Evolutionary conservation across 2,329 filamentous ascomycete species (phyloP).

Genomic region (Diplocarpon rosae): DNA sequence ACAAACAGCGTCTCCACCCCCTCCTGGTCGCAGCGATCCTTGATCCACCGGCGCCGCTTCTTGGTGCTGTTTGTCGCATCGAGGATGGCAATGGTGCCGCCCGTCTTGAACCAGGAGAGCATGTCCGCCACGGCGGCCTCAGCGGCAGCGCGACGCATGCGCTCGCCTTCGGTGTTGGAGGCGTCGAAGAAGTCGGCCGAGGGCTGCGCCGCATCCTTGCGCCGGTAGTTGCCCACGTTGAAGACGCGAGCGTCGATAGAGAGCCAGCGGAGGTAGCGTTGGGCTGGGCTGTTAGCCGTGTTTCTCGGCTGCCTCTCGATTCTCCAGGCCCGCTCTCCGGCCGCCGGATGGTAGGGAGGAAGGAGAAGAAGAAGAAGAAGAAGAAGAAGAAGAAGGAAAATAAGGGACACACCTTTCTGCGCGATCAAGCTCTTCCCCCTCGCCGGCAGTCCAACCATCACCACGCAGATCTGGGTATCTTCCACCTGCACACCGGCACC

Average conservation of each 20-base stretch:
- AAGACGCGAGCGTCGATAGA: constrained; percentile 90
- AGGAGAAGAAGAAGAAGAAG: too few relatives aligned
- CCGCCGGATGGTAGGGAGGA: not conserved
- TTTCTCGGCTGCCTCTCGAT: not conserved
- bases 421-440: constrained; percentile 96
- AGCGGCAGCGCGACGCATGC: constrained; percentile 75
- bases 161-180: constrained; percentile 80
- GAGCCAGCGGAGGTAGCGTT: constrained; percentile 93
- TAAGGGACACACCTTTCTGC: constrained; percentile 70
- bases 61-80: constrained; percentile 97
- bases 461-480: constrained; percentile 92
- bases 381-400: too few relatives aligned
- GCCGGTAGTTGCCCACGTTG: constrained; percentile 94
- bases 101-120: constrained; percentile 77
- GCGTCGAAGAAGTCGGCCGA: constrained; percentile 93
- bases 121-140: constrained; percentile 90
- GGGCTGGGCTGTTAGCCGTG: constrained; percentile 41
- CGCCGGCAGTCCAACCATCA: constrained; percentile 96
- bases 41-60: constrained; percentile 78
- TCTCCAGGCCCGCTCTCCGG: not conserved
- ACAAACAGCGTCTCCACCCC: constrained; percentile 89
- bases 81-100: constrained; percentile 82
- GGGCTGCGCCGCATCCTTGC: constrained; percentile 79
- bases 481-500: constrained; percentile 76
- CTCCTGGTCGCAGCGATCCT: constrained; percentile 63